Conservation (phyloP, 306 rosid species). For the Medicago ruthenica region DNA sequence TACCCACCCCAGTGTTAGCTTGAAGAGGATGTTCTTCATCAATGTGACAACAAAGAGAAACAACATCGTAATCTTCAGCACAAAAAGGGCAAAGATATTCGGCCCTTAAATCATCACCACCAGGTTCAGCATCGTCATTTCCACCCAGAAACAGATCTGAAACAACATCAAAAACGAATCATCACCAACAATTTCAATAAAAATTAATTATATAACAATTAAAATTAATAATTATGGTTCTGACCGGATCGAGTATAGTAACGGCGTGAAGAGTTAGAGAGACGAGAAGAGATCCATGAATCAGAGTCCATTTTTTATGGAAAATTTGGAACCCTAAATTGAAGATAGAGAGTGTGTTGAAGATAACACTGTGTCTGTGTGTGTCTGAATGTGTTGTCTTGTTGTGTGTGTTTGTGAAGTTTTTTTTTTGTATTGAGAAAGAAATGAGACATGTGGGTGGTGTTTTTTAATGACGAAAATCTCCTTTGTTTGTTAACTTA, state of each 20-base stretch:
- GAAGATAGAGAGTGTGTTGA: not conserved
- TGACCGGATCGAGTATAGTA: slow-evolving; percentile 70
- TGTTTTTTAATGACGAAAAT: not conserved
- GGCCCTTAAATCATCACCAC: slow-evolving; percentile 63
- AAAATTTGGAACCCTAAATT: not conserved
- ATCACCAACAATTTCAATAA: not conserved
- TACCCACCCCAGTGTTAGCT: slow-evolving; percentile 67
- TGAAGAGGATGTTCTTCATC: slow-evolving; percentile 78
- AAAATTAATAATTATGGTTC: not conserved
- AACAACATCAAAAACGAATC: not conserved
- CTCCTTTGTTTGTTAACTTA: slow-evolving; percentile 2
- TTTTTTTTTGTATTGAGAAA: not conserved
- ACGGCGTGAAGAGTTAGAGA: slow-evolving; percentile 57
- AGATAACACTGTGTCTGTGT: slow-evolving; percentile 4
- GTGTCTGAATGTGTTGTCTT: too few relatives aligned
- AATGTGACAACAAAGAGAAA: slow-evolving; percentile 88
- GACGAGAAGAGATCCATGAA: slow-evolving; percentile 66
- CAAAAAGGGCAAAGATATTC: slow-evolving; percentile 83
- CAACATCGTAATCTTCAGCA: slow-evolving; percentile 75
- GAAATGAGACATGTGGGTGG: slow-evolving; percentile 3
- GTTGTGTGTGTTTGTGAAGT: too few relatives aligned
- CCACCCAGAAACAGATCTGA: slow-evolving; percentile 66
- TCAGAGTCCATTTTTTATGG: slow-evolving; percentile 59
- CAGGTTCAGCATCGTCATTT: slow-evolving; percentile 61
- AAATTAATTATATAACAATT: not conserved